phyloP scores from a whole-genome alignment of 345 rosid species.

The Euphorbia peplus region DNA sequence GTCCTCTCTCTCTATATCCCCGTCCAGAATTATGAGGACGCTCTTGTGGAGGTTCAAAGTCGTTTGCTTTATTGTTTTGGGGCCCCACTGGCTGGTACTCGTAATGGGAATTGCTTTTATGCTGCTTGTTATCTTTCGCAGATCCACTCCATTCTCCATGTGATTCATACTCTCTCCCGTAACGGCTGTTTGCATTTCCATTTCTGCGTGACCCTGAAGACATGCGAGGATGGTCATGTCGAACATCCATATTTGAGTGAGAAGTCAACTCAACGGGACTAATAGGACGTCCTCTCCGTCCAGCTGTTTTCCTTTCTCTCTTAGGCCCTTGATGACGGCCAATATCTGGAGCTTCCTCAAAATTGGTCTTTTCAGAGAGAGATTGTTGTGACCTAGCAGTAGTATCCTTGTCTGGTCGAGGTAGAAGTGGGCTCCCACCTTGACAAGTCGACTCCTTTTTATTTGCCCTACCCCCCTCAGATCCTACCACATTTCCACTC shows the following conservation, averaged over 20 bases:
- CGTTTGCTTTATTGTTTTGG: conserved; percentile 29
- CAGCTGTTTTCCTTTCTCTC: conserved; percentile 44
- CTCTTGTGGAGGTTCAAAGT: conserved; percentile 49
- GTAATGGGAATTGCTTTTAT: conserved; percentile 51
- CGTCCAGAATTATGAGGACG: conserved; percentile 44
- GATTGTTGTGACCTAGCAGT: conserved; percentile 20
- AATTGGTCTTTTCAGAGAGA: conserved; percentile 21
- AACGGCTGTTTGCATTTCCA: conserved; percentile 51
- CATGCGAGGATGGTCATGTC: conserved; percentile 40
- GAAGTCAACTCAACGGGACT: conserved; percentile 22
- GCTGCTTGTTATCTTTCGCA: conserved; percentile 53
- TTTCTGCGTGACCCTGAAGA: conserved; percentile 47
- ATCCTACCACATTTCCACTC: conserved; percentile 34
- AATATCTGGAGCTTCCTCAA: conserved; percentile 32
- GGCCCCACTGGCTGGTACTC: conserved; percentile 74
- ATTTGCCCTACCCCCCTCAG: conserved; percentile 38
- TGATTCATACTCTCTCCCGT: conserved; percentile 54
- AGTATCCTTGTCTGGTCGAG: conserved; percentile 28
- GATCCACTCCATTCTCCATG: conserved; percentile 67
- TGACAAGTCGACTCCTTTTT: conserved; percentile 40
- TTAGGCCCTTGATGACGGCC: conserved; percentile 42
- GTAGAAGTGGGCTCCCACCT: conserved; percentile 19
- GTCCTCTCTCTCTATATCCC: conserved; percentile 70
- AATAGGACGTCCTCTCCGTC: conserved; percentile 37
- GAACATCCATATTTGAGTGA: conserved; percentile 33